These are phyloP conservation scores for Turnera subulata DNA, from an alignment of 345 rosid genomes.

Conservation along the genomic window DNA sequence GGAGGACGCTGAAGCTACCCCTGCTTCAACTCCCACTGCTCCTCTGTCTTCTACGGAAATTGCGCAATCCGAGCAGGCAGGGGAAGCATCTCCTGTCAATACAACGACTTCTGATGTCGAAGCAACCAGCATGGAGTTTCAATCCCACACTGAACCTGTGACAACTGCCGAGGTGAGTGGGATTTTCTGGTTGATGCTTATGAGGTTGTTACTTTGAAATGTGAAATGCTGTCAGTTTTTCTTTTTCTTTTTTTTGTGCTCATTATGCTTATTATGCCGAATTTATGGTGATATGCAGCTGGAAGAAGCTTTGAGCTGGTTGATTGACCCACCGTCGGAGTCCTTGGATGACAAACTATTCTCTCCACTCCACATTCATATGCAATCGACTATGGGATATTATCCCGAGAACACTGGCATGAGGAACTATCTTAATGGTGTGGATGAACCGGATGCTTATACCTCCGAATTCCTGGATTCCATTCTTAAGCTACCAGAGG, in stretches of 20 bases:
- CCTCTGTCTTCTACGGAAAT: conserved; percentile 26
- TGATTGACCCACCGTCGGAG: conserved; percentile 20
- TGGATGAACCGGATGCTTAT: conserved; percentile 34
- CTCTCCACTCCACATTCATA: conserved; percentile 41
- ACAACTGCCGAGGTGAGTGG: conserved; percentile 31
- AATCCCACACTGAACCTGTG: conserved; percentile 12
- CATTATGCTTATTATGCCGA: neutral
- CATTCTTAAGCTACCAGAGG: conserved; percentile 34
- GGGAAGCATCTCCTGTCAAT: conserved; percentile 23
- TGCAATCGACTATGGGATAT: conserved; percentile 36
- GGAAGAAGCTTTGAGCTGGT: conserved; percentile 25
- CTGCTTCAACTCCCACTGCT: conserved; percentile 28
- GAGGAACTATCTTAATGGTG: conserved; percentile 8
- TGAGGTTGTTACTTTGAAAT: neutral
- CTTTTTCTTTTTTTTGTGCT: neutral
- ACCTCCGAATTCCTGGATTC: conserved; percentile 42
- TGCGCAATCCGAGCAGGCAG: conserved; percentile 20
- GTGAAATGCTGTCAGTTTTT: neutral
- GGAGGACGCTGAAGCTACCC: conserved; percentile 30
- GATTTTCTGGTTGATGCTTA: neutral
- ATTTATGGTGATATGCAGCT: conserved; percentile 23
- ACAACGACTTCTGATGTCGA: neutral
- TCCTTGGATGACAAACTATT: conserved; percentile 33
- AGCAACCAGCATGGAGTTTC: conserved; percentile 14
- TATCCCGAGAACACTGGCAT: conserved; percentile 18